Conservation (phyloP, 1,284 basidiomycete genomes). For the Marasmius fiardii region DNA sequence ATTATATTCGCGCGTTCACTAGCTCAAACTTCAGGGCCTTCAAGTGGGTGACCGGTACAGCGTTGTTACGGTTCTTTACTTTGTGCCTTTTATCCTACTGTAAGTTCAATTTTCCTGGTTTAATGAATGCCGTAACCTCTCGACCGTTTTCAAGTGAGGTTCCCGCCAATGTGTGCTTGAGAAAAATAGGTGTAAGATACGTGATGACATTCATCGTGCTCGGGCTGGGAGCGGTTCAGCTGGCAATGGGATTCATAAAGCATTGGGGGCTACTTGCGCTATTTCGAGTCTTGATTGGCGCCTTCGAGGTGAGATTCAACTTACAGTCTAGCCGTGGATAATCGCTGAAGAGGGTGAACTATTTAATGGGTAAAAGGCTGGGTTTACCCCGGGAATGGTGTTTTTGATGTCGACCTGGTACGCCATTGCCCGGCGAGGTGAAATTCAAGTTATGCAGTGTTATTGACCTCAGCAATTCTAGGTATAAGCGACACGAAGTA, state of each 20-base stretch:
- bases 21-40: neutral
- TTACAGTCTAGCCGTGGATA: no score
- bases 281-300: conserved; percentile 22
- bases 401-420: conserved; percentile 17
- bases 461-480: neutral
- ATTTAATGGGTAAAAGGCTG: conserved; percentile 4
- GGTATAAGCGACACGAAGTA: conserved; percentile 15
- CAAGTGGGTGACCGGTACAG: conserved; percentile 29
- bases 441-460: neutral
- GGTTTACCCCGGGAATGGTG: conserved; percentile 15
- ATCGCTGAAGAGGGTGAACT: neutral
- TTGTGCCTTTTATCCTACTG: conserved; percentile 36
- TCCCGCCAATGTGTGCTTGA: conserved; percentile 36
- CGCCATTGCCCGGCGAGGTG: neutral
- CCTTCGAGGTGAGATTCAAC: conserved; percentile 20
- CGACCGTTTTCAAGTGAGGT: conserved; percentile 27
- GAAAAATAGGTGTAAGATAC: conserved; percentile 35
- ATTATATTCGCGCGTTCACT: neutral
- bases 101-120: conserved; percentile 12
- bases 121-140: neutral
- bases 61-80: conserved; percentile 33
- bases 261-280: conserved; percentile 20
- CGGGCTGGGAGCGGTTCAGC: conserved; percentile 35
- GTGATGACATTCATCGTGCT: conserved; percentile 35
- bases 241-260: conserved; percentile 19